These are phyloP conservation scores for Tremella mesenterica DNA, from an alignment of 768 basidiomycete genomes.

Conservation along the genomic window DNA sequence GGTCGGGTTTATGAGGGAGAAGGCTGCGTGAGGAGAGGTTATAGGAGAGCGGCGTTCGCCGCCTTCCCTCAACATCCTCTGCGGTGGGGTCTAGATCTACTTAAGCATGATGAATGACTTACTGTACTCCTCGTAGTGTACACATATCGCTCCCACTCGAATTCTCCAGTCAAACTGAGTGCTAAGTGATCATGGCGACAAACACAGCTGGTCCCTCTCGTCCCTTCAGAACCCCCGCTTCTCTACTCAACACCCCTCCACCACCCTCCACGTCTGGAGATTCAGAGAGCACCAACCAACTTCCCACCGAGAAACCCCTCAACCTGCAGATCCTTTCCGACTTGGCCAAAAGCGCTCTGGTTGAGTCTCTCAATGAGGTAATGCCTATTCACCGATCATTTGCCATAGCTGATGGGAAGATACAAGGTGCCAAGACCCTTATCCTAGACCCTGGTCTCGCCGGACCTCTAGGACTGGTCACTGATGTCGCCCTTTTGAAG, in stretches of 20 bases:
- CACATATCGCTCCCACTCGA: background rate
- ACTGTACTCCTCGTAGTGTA: too few relatives aligned
- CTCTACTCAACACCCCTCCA: conserved; percentile 12
- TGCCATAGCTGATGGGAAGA: conserved; percentile 12
- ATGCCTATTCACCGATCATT: background rate
- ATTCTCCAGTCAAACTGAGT: background rate
- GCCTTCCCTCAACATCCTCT: too few relatives aligned
- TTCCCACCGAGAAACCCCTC: conserved; percentile 22
- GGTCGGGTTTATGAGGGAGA: too few relatives aligned
- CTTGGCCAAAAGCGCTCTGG: conserved; percentile 65
- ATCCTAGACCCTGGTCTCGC: conserved; percentile 82
- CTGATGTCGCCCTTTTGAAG: conserved; percentile 86
- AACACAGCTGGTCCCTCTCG: background rate
- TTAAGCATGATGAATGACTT: too few relatives aligned
- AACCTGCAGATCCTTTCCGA: conserved; percentile 54
- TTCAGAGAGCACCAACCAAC: conserved; percentile 26
- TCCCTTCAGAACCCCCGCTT: background rate
- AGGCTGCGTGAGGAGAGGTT: too few relatives aligned
- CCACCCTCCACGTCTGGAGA: conserved; percentile 40
- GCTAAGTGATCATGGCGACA: background rate
- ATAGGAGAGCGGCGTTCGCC: background rate
- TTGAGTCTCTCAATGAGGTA: conserved; percentile 65
- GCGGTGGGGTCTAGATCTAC: too few relatives aligned
- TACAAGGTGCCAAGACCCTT: conserved; percentile 78
- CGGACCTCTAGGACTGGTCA: conserved; percentile 88